These are phyloP conservation scores for Jatropha multifida DNA, from an alignment of 441 rosid species.

Conservation along the genomic window DNA sequence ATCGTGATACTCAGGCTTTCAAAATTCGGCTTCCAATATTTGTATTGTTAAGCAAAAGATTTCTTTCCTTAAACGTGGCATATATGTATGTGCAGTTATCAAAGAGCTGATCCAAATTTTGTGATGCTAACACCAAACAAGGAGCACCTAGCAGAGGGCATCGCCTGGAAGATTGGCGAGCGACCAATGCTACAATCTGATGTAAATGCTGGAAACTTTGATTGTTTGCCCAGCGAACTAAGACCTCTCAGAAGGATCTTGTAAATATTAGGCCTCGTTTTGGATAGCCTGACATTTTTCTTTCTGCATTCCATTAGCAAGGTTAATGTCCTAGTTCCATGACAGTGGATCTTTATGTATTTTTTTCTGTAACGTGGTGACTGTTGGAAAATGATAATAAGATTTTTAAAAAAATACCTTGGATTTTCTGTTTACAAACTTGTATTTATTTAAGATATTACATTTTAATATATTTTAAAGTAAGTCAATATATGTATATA, in stretches of 20 bases:
- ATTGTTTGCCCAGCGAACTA: conserved; percentile 60
- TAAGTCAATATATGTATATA: no score
- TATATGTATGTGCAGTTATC: conserved; percentile 57
- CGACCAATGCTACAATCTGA: conserved; percentile 81
- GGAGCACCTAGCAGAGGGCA: conserved; percentile 87
- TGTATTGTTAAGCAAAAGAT: not conserved
- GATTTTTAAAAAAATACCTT: no score
- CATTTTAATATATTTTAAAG: no score
- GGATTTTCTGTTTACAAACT: no score
- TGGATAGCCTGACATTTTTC: not conserved
- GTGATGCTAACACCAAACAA: conserved; percentile 89
- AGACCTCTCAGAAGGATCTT: conserved; percentile 66
- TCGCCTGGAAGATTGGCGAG: conserved; percentile 60
- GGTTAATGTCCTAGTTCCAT: not conserved
- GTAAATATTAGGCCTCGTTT: conserved; percentile 22
- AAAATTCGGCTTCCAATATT: no score
- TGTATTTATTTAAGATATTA: no score
- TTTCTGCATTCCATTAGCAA: not conserved
- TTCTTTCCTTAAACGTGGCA: not conserved
- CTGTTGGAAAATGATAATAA: no score
- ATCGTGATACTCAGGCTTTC: no score
- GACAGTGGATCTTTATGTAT: no score
- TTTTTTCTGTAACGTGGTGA: no score
- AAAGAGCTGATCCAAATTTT: conserved; percentile 89
- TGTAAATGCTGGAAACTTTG: conserved; percentile 68